Conservation (phyloP, 768 basidiomycete genomes). For the Porphyrellus cyaneotinctus region DNA sequence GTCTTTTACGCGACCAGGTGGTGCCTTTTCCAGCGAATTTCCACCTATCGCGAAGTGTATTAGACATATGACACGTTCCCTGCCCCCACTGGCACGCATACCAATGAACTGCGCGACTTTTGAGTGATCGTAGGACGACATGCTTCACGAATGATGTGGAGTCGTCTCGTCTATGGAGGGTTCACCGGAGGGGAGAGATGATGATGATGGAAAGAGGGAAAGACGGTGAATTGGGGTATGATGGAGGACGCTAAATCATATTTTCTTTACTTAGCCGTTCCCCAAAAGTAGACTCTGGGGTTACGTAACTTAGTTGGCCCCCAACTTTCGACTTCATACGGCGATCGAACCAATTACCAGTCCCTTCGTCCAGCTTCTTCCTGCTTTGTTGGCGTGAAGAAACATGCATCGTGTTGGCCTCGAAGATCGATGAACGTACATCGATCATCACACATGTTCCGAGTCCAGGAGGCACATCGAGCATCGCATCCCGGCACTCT, state of each 20-base stretch:
- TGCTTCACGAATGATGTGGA: constrained; percentile 10
- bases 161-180: constrained; percentile 8
- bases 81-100: constrained; percentile 23
- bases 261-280: constrained; percentile 19
- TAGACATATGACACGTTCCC: constrained; percentile 10
- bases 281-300: constrained; percentile 32
- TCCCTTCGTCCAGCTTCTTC: not conserved
- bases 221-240: constrained; percentile 3
- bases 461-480: constrained; percentile 28
- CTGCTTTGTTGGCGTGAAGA: not conserved
- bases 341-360: not conserved
- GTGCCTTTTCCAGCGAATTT: constrained; percentile 84
- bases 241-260: constrained; percentile 9
- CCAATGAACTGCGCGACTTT: constrained; percentile 65
- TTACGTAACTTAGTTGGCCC: constrained; percentile 25
- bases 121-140: constrained; percentile 48
- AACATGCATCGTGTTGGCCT: constrained; percentile 11
- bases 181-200: constrained; percentile 5
- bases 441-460: constrained; percentile 9
- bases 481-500: constrained; percentile 2
- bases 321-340: not conserved
- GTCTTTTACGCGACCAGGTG: constrained; percentile 75
- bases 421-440: constrained; percentile 11
- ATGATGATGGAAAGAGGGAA: constrained; percentile 22
- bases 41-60: constrained; percentile 58